Evolutionary conservation across 495 filamentous ascomycete genomes (phyloP).

Genomic region (Penicillium silybi): DNA sequence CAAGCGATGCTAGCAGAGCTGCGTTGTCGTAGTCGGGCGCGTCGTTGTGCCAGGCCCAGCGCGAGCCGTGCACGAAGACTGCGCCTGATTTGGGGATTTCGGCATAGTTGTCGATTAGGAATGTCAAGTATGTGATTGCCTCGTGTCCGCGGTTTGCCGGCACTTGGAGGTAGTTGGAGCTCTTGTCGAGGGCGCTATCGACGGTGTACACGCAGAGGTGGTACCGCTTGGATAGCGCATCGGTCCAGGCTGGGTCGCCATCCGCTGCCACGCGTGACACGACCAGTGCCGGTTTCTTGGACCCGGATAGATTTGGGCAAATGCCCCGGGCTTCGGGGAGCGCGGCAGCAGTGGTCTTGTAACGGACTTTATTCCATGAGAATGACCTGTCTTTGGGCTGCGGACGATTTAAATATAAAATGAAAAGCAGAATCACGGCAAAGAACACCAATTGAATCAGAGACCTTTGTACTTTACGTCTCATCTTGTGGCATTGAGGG

Average conservation of each 20-base stretch:
- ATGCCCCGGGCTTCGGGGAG: constrained; percentile 27
- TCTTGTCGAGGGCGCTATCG: constrained; percentile 44
- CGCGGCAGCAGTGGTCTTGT: constrained; percentile 25
- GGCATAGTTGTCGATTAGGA: constrained; percentile 64
- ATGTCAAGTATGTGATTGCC: constrained; percentile 63
- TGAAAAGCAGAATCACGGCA: constrained; percentile 22
- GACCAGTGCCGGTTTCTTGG: constrained; percentile 36
- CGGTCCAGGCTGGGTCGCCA: constrained; percentile 36
- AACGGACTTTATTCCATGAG: constrained; percentile 36
- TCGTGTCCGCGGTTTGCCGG: constrained; percentile 66
- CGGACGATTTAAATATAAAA: constrained; percentile 34
- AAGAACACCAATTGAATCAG: constrained; percentile 30
- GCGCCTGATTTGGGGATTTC: constrained; percentile 45
- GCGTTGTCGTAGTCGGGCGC: constrained; percentile 38
- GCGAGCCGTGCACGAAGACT: constrained; percentile 43
- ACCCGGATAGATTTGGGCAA: constrained; percentile 30
- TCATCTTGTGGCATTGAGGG: constrained; percentile 14
- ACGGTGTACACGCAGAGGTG: constrained; percentile 51
- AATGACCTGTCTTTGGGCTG: constrained; percentile 23
- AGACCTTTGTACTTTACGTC: constrained; percentile 19
- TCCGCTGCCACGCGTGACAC: constrained; percentile 35
- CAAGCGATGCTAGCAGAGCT: constrained; percentile 29
- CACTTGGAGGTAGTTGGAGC: constrained; percentile 43
- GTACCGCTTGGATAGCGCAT: constrained; percentile 27
- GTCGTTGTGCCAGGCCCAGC: constrained; percentile 47